A percentile compares a stretch with the other conserved stretches of the same genome.
These are phyloP conservation scores for Cryptococcus deneoformans DNA, from an alignment of 1,284 basidiomycete genomes.

Conservation along the genomic window DNA sequence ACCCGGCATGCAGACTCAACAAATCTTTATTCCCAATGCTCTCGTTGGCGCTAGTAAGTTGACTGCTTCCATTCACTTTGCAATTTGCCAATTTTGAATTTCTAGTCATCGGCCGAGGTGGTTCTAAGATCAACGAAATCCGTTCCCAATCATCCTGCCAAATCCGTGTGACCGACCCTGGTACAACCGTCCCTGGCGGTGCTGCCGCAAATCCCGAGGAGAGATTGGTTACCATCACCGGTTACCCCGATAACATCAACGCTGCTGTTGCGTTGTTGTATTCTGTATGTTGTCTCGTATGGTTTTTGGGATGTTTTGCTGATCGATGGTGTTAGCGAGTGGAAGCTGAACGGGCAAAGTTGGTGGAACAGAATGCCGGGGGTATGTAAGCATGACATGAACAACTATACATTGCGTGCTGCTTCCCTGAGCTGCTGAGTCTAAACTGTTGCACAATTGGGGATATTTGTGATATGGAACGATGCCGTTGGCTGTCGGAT, in stretches of 20 bases:
- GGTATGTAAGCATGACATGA: no score
- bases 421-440: no score
- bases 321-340: conserved; percentile 9
- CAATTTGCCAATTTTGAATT: background rate
- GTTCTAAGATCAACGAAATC: conserved; percentile 99
- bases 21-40: conserved; percentile 98
- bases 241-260: conserved; percentile 90
- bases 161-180: conserved; percentile 99
- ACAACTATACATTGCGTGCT: no score
- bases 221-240: conserved; percentile 89
- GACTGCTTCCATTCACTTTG: background rate
- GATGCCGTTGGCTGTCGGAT: no score
- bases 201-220: conserved; percentile 63
- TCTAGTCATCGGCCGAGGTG: conserved; percentile 90
- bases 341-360: conserved; percentile 15
- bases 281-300: conserved; percentile 7
- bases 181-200: conserved; percentile 55
- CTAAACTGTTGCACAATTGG: no score
- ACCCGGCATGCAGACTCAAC: conserved; percentile 75
- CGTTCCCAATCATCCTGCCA: conserved; percentile 86
- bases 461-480: no score
- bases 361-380: background rate
- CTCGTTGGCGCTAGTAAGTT: conserved; percentile 80
- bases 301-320: background rate
- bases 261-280: conserved; percentile 94